Conservation (phyloP, 2,329 filamentous ascomycete genomes). For the Calonectria pteridis region DNA sequence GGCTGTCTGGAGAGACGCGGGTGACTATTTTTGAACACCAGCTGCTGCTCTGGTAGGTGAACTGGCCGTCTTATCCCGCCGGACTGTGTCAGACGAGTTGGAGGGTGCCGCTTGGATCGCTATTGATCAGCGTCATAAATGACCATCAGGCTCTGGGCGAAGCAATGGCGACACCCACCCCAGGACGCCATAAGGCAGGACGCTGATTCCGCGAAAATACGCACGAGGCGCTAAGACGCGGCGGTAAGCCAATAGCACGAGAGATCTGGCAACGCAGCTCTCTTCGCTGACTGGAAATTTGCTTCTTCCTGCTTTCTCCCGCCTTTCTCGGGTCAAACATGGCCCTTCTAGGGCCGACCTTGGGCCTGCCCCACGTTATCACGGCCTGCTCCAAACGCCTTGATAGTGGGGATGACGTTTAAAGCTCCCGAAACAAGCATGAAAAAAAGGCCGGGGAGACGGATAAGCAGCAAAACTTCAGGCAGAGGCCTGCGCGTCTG, state of each 20-base stretch:
- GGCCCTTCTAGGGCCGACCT: background rate
- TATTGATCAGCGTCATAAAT: constrained; percentile 6
- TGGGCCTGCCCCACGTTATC: background rate
- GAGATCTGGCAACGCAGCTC: background rate
- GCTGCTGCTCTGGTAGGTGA: background rate
- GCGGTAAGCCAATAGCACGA: background rate
- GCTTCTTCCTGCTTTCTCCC: background rate
- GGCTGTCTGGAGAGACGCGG: background rate
- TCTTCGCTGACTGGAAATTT: background rate
- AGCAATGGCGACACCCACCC: background rate
- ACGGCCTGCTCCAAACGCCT: background rate
- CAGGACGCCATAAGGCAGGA: background rate
- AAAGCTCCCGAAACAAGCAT: too few species aligned
- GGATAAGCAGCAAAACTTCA: background rate
- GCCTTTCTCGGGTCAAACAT: background rate
- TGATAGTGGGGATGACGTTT: background rate
- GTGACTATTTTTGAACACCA: constrained; percentile 8
- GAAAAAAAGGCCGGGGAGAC: background rate
- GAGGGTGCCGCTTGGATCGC: constrained; percentile 3
- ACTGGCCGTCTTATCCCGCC: background rate
- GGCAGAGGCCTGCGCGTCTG: background rate
- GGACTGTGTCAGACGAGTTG: background rate
- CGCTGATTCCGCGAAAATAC: background rate
- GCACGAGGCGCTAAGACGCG: background rate
- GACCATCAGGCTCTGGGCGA: constrained; percentile 7